Evolutionary conservation across 768 basidiomycete genomes (phyloP), one percentile per base, ranked within the genome.

Genomic region (Mycena capillaripes): DNA sequence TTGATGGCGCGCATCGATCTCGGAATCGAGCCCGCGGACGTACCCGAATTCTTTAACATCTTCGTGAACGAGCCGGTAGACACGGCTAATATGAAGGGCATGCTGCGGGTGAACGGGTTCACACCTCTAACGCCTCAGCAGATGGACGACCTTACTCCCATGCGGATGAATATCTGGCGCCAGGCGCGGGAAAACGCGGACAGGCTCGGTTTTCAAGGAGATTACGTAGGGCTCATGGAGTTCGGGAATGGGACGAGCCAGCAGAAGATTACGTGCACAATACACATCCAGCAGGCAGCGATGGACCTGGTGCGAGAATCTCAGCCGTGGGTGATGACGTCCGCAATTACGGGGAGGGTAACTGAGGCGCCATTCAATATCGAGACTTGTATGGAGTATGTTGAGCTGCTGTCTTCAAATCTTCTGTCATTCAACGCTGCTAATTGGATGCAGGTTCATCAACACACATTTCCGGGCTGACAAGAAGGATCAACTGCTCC

Each of bases 401-500:
- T 48, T 38, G 38, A 1, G n/a, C 11, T 21, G 17, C 21, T 12
- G 19, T 34, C 30, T 56, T 30, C 36, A n/a, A n/a, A 12, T 36
- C 36, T 30, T 27, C 2, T 16, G 11, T 70, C 30, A 11, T 42
- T 46, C 23, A 2, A 23, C 2, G 19, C 19, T 19, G 4, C 46
- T 16, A 21, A 23, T 2, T 8, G 11, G 30, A 10, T 50, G 23
- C 53, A 71, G 70, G 38, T 66, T 66, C 30, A 66, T 66, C 5
- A 71, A 71, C 40, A 71, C 36, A 12, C 70, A 71, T 36, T 66
- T 71, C 36, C 70, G 70, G 3, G n/a, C 56, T 9, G 70, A 71
- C 59, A 71, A 71, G 56, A 59, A 71, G n/a, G 34, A 71, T 42
- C 56, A 66, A 29, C 52, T 66, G 21, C 59, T 61, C 7, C 21